These are phyloP conservation scores for Colletotrichum ledebouriae DNA, from an alignment of 2,329 filamentous ascomycete genomes.

Conservation along the genomic window DNA sequence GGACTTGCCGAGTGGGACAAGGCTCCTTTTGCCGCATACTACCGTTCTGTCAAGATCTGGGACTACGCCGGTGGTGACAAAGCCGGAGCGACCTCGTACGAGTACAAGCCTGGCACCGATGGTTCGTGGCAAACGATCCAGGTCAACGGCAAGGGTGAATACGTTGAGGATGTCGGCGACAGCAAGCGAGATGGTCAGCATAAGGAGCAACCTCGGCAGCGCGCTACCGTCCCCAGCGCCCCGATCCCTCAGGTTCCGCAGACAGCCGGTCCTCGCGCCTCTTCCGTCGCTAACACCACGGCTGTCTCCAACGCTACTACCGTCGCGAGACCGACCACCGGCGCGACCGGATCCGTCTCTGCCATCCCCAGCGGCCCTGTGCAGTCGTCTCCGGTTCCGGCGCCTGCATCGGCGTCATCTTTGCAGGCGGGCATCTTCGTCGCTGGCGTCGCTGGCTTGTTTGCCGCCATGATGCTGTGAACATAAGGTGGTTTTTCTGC, in stretches of 20 bases:
- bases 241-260: not conserved
- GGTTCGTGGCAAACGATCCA: constrained; percentile 49
- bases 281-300: constrained; percentile 19
- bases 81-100: constrained; percentile 46
- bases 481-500: not conserved
- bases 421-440: constrained; percentile 22
- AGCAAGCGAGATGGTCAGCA: not conserved
- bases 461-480: constrained; percentile 36
- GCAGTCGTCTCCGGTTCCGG: not conserved
- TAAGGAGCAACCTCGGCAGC: constrained; percentile 3
- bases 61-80: constrained; percentile 50
- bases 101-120: constrained; percentile 46
- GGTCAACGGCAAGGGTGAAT: constrained; percentile 48
- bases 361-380: constrained; percentile 50
- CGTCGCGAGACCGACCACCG: constrained; percentile 20
- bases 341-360: constrained; percentile 34
- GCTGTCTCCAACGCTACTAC: constrained; percentile 52
- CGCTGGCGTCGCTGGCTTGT: constrained; percentile 26
- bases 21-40: constrained; percentile 47
- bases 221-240: not conserved
- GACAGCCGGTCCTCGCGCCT: not conserved
- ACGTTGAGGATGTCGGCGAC: constrained; percentile 30
- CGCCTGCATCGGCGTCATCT: constrained; percentile 5
- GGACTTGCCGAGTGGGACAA: constrained; percentile 58
- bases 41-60: constrained; percentile 47